Conservation (phyloP, 2,329 filamentous ascomycete species). For the Ciborinia camelliae region DNA sequence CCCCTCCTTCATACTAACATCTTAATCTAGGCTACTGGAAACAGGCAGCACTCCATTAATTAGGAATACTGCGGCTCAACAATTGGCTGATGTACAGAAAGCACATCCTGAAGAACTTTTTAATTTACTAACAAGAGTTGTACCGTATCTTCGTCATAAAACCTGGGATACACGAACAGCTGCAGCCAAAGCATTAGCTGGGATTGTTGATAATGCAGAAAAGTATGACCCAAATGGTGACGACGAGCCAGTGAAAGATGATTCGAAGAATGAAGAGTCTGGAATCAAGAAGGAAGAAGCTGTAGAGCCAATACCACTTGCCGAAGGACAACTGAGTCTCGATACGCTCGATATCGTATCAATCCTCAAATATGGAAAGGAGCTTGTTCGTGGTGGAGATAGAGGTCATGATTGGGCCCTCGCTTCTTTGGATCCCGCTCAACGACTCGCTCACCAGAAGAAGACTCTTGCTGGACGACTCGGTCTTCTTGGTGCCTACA, state of each 20-base stretch:
- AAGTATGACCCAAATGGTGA: slow-evolving; percentile 83
- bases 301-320: slow-evolving; percentile 44
- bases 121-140: slow-evolving; percentile 86
- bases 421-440: slow-evolving; percentile 74
- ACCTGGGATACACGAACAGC: slow-evolving; percentile 96
- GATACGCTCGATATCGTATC: slow-evolving; percentile 72
- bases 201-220: slow-evolving; percentile 86
- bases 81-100: slow-evolving; percentile 96
- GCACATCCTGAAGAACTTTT: slow-evolving; percentile 97
- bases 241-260: slow-evolving; percentile 52
- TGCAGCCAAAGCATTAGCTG: slow-evolving; percentile 88
- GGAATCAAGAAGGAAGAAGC: slow-evolving; percentile 60
- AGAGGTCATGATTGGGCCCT: slow-evolving; percentile 81
- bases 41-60: slow-evolving; percentile 96
- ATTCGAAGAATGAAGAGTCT: slow-evolving; percentile 43
- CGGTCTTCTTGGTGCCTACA: slow-evolving; percentile 78
- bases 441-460: slow-evolving; percentile 81
- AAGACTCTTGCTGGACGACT: slow-evolving; percentile 80
- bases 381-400: slow-evolving; percentile 76
- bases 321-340: slow-evolving; percentile 62
- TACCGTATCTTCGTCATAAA: slow-evolving; percentile 92
- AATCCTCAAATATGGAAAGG: slow-evolving; percentile 79
- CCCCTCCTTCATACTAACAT: slow-evolving; percentile 22
- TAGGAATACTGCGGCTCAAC: slow-evolving; percentile 92
- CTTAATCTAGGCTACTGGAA: slow-evolving; percentile 72